Evolutionary conservation across 495 filamentous ascomycete species (phyloP).

Genomic region (Aspergillus nidulans): DNA sequence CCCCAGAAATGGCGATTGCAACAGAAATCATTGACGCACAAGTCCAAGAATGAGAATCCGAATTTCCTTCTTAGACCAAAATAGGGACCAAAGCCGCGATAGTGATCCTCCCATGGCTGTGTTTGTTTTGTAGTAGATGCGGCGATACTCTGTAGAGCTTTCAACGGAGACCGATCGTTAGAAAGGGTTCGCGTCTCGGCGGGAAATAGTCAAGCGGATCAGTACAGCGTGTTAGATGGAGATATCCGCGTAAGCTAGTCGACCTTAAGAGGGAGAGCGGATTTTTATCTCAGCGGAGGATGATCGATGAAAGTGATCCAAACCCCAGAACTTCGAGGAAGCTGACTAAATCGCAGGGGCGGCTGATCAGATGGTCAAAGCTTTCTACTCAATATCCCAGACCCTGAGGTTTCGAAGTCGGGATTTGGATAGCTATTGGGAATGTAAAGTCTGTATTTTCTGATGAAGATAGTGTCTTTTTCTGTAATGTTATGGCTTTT

Average conservation of each 20-base stretch:
- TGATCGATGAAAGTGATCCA: not conserved
- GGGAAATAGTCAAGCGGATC: not conserved
- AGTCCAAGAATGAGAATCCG: constrained; percentile 93
- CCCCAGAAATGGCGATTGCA: not conserved
- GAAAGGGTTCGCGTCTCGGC: not conserved
- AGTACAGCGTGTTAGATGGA: not conserved
- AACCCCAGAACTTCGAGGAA: constrained; percentile 12
- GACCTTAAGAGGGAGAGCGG: not conserved
- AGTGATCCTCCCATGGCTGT: constrained; percentile 71
- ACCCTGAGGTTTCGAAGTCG: not conserved
- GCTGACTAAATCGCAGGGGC: constrained; percentile 22
- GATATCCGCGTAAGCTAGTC: not conserved
- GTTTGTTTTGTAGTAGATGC: constrained; percentile 9
- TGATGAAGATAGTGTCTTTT: too few relatives aligned
- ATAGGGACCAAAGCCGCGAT: constrained; percentile 68
- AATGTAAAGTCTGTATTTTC: not conserved
- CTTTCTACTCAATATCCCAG: constrained; percentile 1
- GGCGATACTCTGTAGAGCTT: constrained; percentile 1
- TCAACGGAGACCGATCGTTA: not conserved
- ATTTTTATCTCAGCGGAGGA: constrained; percentile 3
- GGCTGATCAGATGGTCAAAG: constrained; percentile 19
- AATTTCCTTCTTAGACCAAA: constrained; percentile 96
- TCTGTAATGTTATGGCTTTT: too few relatives aligned
- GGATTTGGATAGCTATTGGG: not conserved
- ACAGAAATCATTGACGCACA: constrained; percentile 47